Evolutionary conservation across 495 filamentous ascomycete species (phyloP).

Genomic region (Hypoxylon fuscum): DNA sequence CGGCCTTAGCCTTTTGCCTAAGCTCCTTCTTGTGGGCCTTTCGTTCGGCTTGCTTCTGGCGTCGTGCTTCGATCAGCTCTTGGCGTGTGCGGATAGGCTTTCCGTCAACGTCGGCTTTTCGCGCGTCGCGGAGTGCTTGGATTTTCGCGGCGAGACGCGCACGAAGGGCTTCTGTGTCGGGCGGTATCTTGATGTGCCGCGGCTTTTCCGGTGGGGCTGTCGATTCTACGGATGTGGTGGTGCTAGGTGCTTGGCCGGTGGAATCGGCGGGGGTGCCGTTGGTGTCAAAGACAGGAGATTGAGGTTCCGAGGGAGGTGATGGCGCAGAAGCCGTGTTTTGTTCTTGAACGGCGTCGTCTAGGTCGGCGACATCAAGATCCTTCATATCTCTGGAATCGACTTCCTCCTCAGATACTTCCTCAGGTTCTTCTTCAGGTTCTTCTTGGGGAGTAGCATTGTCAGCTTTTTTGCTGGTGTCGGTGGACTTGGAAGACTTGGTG

Average conservation of each 20-base stretch:
- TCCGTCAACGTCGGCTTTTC: constrained; percentile 86
- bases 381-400: constrained; percentile 47
- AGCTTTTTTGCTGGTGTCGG: constrained; percentile 48
- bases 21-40: constrained; percentile 87
- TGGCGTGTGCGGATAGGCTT: constrained; percentile 81
- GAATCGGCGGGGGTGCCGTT: constrained; percentile 54
- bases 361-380: constrained; percentile 57
- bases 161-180: constrained; percentile 74
- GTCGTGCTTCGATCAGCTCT: constrained; percentile 87
- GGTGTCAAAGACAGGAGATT: constrained; percentile 73
- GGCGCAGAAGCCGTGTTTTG: constrained; percentile 57
- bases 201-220: constrained; percentile 67
- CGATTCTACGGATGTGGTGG: constrained; percentile 77
- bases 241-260: constrained; percentile 61
- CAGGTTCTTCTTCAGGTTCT: no score
- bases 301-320: constrained; percentile 61
- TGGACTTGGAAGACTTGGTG: constrained; percentile 32
- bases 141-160: constrained; percentile 82
- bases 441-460: constrained; percentile 23
- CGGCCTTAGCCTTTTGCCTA: constrained; percentile 75
- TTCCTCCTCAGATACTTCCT: constrained; percentile 50
- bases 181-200: constrained; percentile 62
- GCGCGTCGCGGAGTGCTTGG: constrained; percentile 78
- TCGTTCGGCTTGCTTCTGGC: constrained; percentile 84
- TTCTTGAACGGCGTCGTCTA: constrained; percentile 48